Percentiles rank a stretch among this genome's conserved stretches.
phyloP scores from a whole-genome alignment of 441 rosid species.

The Aquilaria agallochum region DNA sequence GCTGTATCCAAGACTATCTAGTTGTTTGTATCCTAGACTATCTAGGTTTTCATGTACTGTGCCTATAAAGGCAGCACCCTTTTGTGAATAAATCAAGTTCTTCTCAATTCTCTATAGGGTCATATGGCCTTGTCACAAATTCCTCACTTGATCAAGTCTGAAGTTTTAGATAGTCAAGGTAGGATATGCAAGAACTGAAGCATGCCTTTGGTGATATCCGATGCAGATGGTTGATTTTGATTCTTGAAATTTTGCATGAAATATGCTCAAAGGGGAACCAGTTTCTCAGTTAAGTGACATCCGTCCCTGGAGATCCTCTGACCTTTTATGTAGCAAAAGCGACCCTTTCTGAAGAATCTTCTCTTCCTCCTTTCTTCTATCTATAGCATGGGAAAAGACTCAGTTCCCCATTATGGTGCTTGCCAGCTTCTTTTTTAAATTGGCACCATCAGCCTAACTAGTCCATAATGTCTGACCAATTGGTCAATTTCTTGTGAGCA shows the following conservation, averaged over 20 bases:
- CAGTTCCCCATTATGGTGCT: slow-evolving; percentile 8
- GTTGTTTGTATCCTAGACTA: too few species aligned
- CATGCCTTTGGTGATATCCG: too few species aligned
- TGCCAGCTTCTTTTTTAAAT: slow-evolving; percentile 13
- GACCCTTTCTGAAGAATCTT: slow-evolving; percentile 3
- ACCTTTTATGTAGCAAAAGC: slow-evolving; percentile 10
- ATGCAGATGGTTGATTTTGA: too few species aligned
- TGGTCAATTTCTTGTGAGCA: not conserved
- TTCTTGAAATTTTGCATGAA: too few species aligned
- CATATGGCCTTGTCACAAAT: slow-evolving; percentile 15
- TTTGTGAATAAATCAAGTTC: too few species aligned
- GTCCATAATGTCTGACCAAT: slow-evolving; percentile 13
- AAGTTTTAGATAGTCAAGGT: slow-evolving; percentile 27
- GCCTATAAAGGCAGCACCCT: too few species aligned
- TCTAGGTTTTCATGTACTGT: too few species aligned
- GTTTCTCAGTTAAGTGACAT: not conserved
- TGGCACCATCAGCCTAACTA: slow-evolving; percentile 4
- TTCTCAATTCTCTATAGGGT: not conserved
- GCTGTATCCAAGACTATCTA: too few species aligned
- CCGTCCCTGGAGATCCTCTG: not conserved
- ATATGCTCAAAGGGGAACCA: not conserved
- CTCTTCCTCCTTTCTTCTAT: not conserved
- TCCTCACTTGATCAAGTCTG: slow-evolving; percentile 20
- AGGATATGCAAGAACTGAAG: not conserved
- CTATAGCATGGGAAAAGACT: not conserved